Evolutionary conservation across 2,329 filamentous ascomycete genomes (phyloP), one percentile per base, ranked within the genome.

Genomic region (Sporothrix pallida): DNA sequence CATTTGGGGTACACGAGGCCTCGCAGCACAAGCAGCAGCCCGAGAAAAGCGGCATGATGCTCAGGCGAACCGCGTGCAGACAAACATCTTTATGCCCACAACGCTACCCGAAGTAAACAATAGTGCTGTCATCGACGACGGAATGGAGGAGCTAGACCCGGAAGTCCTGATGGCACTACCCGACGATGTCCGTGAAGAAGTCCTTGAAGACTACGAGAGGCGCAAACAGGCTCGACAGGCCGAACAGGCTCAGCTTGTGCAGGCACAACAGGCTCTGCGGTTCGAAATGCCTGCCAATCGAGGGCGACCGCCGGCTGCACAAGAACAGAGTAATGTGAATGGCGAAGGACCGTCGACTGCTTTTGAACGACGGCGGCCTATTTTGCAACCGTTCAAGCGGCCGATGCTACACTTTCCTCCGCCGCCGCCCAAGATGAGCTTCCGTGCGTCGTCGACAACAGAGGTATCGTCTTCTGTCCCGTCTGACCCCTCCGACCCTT

Each of bases 121-220:
- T 15, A 77, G 78, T 0, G 79, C 74, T 9, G 5, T 5, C 31
- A 31, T 37, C 31, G 77, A 77, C 1, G 80, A 85, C 7, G 82
- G 81, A 6, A 75, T 84, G 0, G 85, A 86, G 67, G 85, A 88
- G 58, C 81, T 93, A 2, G 91, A 93, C 74, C 84, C 88, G 0
- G 90, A 91, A 0, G 95, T 98, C 78, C 89, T 98, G 2, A 89
- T 91, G 0, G 94, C 94, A 17, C 85, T 98, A 0, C 95, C 95
- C 0, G 90, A 92, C 76, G 93, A 97, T 65, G 88, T 97, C 65
- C 89, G 93, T 13, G 85, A 83, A 17, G 95, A 98, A 81, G 87
- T 98, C 7, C 81, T 97, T 1, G 90, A 89, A 23, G 93, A 97
- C 78, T 91, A 95, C 48, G 87, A 87, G 23, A 87, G 87, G 12